These are phyloP conservation scores for Acidiella bohemica DNA, from an alignment of 495 filamentous ascomycete genomes.

Conservation along the genomic window DNA sequence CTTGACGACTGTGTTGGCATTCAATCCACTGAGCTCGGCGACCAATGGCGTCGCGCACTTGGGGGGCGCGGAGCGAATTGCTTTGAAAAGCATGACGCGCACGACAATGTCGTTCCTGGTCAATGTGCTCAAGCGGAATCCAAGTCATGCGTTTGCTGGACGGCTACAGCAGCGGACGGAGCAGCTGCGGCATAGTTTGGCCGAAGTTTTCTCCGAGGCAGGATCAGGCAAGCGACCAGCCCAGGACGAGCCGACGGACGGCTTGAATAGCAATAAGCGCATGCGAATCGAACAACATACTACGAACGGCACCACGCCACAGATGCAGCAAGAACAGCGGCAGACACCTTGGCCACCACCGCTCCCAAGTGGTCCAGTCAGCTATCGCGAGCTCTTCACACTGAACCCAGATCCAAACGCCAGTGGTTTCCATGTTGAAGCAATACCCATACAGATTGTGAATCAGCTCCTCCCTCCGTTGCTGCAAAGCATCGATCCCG, in stretches of 20 bases:
- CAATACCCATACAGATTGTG: constrained; percentile 50
- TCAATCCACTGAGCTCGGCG: constrained; percentile 73
- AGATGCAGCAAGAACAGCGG: constrained; percentile 32
- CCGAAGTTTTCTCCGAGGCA: constrained; percentile 59
- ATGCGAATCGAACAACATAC: constrained; percentile 48
- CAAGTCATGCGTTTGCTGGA: constrained; percentile 47
- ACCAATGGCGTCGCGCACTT: constrained; percentile 45
- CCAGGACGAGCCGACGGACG: constrained; percentile 53
- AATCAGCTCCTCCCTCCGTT: constrained; percentile 64
- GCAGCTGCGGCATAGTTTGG: constrained; percentile 54
- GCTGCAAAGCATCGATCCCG: constrained; percentile 43
- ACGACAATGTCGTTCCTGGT: constrained; percentile 71
- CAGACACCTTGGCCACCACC: constrained; percentile 39
- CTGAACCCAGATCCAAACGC: constrained; percentile 60
- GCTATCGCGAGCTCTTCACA: constrained; percentile 67
- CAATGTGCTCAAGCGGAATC: constrained; percentile 66
- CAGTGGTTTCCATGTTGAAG: constrained; percentile 67
- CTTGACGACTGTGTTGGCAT: constrained; percentile 68
- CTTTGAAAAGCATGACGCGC: constrained; percentile 84
- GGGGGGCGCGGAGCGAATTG: constrained; percentile 63
- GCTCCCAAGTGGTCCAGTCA: constrained; percentile 58
- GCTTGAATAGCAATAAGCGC: constrained; percentile 54
- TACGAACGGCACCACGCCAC: constrained; percentile 17
- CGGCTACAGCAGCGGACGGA: constrained; percentile 76
- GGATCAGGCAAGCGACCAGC: constrained; percentile 59